Evolutionary conservation across 2,329 filamentous ascomycete genomes (phyloP), one percentile per base, ranked within the genome.

Genomic region (Fusarium temperatum): DNA sequence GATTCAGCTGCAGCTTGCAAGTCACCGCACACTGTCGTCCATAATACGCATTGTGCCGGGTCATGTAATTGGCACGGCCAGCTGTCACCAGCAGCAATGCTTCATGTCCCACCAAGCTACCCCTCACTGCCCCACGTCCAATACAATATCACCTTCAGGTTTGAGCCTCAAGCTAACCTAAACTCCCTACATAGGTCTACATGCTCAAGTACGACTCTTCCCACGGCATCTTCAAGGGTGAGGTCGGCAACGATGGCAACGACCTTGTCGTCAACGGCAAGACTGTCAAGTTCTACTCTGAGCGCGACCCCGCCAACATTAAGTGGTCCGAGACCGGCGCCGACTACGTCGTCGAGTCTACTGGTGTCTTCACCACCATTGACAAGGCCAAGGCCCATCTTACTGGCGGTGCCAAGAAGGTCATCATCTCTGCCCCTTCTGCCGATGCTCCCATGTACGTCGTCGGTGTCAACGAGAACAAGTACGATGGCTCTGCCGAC

Each of bases 131-230:
- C 64, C 66, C 65, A 69, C 64, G 38, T 44, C 22, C 62, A 44
- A 30, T 15, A 32, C 65, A 54, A 42, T 55, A 65, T 65, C 61
- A 50, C 13, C 30, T 47, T 32, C 66, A 69, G 30, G 5, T 56
- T 24, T 39, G 17, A 51, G 24, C 50, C 45, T 32, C 66, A 69
- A 72, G 58, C 70, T 72, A 35, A 63, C 44, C 32, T 56, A 22
- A 17, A 65, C 57, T 50, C 47, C 62, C 62, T 32, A 13, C 11
- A n/a, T 55, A 98, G 95, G 94, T 93, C 84, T 98, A 98, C 92
- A 98, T 98, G 96, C 93, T 99, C 88, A 97, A 97, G 90, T 98
- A 98, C 86, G 96, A 99, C 90, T 95, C 94, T 81, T 95, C 94
- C 85, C 96, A 99, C 91, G 96, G 96, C 80, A 84, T 90, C 84